Conservation (phyloP, 2,329 filamentous ascomycete genomes). For the Fusarium anthophilum region DNA sequence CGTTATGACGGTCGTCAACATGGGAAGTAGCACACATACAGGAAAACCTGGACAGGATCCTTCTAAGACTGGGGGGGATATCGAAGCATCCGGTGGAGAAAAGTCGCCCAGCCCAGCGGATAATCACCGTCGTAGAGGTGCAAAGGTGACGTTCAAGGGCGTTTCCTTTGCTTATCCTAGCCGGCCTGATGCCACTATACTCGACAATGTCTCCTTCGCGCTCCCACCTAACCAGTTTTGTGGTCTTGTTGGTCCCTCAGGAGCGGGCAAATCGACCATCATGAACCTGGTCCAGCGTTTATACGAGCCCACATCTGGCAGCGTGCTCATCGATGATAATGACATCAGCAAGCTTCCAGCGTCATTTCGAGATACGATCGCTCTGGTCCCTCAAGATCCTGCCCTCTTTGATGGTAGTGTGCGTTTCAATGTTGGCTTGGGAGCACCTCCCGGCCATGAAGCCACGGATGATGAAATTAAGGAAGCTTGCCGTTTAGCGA, state of each 20-base stretch:
- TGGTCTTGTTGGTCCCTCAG: slow-evolving; percentile 71
- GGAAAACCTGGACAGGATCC: slow-evolving; percentile 17
- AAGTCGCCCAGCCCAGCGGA: slow-evolving; percentile 26
- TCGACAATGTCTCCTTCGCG: slow-evolving; percentile 64
- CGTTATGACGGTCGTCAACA: neutral
- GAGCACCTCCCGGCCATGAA: slow-evolving; percentile 62
- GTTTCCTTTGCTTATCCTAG: slow-evolving; percentile 73
- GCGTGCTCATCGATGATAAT: slow-evolving; percentile 54
- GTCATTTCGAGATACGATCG: slow-evolving; percentile 61
- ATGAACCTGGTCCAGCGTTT: slow-evolving; percentile 64
- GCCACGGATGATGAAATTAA: slow-evolving; percentile 69
- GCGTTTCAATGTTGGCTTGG: slow-evolving; percentile 64
- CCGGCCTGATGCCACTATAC: slow-evolving; percentile 65
- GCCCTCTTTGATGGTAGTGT: slow-evolving; percentile 67
- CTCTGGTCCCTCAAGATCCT: slow-evolving; percentile 66
- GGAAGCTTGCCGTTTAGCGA: slow-evolving; percentile 71
- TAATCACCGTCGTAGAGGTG: slow-evolving; percentile 42
- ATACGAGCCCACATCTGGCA: slow-evolving; percentile 54
- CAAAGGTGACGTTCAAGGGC: slow-evolving; percentile 64
- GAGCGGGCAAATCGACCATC: slow-evolving; percentile 73
- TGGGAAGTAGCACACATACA: slow-evolving; percentile 1
- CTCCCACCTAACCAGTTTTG: slow-evolving; percentile 68
- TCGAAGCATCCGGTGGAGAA: slow-evolving; percentile 50
- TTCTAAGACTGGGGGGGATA: slow-evolving; percentile 43
- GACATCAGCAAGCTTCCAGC: slow-evolving; percentile 54